Percentiles rank a stretch among this genome's conserved stretches.
These are phyloP conservation scores for Neopestalotiopsis sp. DNA, from an alignment of 2,329 filamentous ascomycete genomes.

Conservation along the genomic window DNA sequence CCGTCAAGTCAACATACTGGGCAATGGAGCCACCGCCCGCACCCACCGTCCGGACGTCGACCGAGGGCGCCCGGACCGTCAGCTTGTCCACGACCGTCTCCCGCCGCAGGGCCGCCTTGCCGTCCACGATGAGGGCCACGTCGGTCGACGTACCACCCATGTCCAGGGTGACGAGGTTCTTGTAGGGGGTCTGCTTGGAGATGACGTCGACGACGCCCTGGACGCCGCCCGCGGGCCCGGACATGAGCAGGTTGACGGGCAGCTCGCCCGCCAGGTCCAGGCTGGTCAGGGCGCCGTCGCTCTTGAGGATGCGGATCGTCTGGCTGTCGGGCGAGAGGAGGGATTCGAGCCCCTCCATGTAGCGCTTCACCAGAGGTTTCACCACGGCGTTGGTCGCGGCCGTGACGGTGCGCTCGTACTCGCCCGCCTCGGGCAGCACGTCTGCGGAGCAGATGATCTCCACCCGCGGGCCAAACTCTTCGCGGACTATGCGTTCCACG, in stretches of 20 bases:
- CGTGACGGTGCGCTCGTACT: constrained; percentile 55
- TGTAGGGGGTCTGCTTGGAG: constrained; percentile 49
- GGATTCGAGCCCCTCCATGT: constrained; percentile 46
- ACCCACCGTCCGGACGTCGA: constrained; percentile 55
- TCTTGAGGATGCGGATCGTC: constrained; percentile 54
- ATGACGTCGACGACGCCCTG: constrained; percentile 53
- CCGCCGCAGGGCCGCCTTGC: constrained; percentile 48
- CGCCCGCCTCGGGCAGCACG: constrained; percentile 52
- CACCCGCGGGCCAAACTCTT: constrained; percentile 48
- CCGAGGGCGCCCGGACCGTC: constrained; percentile 51
- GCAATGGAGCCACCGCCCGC: constrained; percentile 56
- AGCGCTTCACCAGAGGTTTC: constrained; percentile 51
- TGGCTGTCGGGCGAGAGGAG: constrained; percentile 46
- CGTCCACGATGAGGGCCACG: constrained; percentile 49
- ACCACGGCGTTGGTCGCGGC: constrained; percentile 53
- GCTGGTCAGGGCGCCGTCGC: constrained; percentile 53
- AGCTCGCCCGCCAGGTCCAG: constrained; percentile 48
- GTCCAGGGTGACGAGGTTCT: constrained; percentile 54
- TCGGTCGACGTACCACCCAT: constrained; percentile 57
- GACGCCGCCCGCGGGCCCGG: constrained; percentile 55
- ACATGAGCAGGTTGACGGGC: constrained; percentile 56
- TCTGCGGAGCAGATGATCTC: constrained; percentile 52
- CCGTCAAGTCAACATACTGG: constrained; percentile 51
- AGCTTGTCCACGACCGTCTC: constrained; percentile 51
- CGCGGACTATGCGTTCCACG: constrained; percentile 43